These are phyloP conservation scores for Castanea mollissima DNA, from an alignment of 306 rosid species.

Conservation along the genomic window DNA sequence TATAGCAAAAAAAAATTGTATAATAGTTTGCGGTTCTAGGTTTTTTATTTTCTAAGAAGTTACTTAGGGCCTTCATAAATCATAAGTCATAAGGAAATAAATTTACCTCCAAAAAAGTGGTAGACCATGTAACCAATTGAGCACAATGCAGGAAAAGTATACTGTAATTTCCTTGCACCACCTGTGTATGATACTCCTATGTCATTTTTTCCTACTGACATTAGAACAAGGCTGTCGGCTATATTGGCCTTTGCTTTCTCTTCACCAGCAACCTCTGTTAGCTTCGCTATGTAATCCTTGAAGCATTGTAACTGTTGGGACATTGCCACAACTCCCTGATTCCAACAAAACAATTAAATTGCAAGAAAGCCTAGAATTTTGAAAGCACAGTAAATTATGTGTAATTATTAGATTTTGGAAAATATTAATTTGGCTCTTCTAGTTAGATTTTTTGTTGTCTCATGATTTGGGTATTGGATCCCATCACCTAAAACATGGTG, in stretches of 20 bases:
- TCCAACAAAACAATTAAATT: background rate
- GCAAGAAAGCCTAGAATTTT: background rate
- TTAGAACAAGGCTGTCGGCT: conserved; percentile 24
- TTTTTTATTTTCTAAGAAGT: too few relatives aligned
- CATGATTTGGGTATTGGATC: too few relatives aligned
- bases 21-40: too few relatives aligned
- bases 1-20: too few relatives aligned
- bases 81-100: background rate
- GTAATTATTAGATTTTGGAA: too few relatives aligned
- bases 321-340: conserved; percentile 19
- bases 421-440: too few relatives aligned
- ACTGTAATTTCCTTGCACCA: background rate
- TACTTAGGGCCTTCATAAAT: too few relatives aligned
- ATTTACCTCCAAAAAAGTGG: conserved; percentile 28
- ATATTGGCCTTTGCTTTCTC: conserved; percentile 15
- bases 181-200: conserved; percentile 21
- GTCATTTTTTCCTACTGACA: conserved; percentile 42
- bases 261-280: conserved; percentile 25
- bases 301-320: conserved; percentile 19
- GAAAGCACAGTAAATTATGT: too few relatives aligned
- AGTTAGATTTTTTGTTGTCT: too few relatives aligned
- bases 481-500: too few relatives aligned
- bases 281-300: conserved; percentile 23
- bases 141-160: background rate
- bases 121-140: background rate